phyloP scores from a whole-genome alignment of 2,329 filamentous ascomycete genomes.

The Talaromyces amestolkiae region DNA sequence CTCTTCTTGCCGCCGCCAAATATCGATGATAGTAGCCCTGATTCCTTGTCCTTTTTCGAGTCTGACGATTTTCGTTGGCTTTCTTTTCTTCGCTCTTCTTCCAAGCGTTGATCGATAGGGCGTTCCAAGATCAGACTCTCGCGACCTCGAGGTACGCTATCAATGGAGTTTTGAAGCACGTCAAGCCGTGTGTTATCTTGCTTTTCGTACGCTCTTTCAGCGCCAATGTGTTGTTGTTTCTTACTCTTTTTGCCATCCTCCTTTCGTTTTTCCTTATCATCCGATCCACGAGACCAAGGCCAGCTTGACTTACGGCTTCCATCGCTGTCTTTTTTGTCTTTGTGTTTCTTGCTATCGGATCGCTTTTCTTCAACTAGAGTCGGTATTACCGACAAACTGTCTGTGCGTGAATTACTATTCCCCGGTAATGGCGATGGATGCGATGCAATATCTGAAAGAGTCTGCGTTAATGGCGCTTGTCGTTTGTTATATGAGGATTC shows the following conservation, averaged over 20 bases:
- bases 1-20: conserved; percentile 91
- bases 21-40: conserved; percentile 83
- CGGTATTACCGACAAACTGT: conserved; percentile 76
- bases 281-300: conserved; percentile 71
- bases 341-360: conserved; percentile 62
- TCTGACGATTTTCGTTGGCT: conserved; percentile 68
- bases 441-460: conserved; percentile 63
- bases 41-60: conserved; percentile 82
- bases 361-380: conserved; percentile 73
- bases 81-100: conserved; percentile 72
- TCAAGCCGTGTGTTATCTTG: conserved; percentile 83
- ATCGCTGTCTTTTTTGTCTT: conserved; percentile 70
- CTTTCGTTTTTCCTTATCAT: conserved; percentile 64
- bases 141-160: conserved; percentile 59
- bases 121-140: conserved; percentile 84
- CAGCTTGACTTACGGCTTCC: conserved; percentile 72
- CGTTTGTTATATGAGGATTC: conserved; percentile 45
- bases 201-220: conserved; percentile 64
- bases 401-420: conserved; percentile 67
- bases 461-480: conserved; percentile 44
- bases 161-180: conserved; percentile 82
- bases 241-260: conserved; percentile 60
- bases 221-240: conserved; percentile 48
- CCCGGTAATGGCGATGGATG: conserved; percentile 69
- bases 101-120: conserved; percentile 66